Evolutionary conservation across 306 rosid species (phyloP).

Genomic region (Rosa lucieae): DNA sequence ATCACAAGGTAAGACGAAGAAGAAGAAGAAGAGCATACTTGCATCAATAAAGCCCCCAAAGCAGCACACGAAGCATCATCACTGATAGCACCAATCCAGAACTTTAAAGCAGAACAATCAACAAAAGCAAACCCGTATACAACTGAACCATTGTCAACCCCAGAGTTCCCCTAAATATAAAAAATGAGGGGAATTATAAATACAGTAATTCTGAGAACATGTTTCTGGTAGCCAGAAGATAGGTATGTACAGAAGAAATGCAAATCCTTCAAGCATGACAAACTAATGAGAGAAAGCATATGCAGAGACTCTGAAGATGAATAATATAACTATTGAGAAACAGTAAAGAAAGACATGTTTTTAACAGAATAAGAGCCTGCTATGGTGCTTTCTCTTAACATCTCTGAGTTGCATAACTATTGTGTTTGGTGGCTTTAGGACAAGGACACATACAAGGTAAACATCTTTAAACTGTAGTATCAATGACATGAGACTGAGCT

Average conservation of each 20-base stretch:
- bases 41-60: conserved; percentile 89
- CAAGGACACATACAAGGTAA: background rate
- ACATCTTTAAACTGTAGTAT: background rate
- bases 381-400: background rate
- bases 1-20: conserved; percentile 19
- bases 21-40: conserved; percentile 44
- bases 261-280: conserved; percentile 10
- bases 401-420: background rate
- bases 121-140: conserved; percentile 88
- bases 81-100: conserved; percentile 82
- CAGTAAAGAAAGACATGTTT: background rate
- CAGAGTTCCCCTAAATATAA: conserved; percentile 43
- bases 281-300: background rate
- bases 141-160: conserved; percentile 58
- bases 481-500: background rate
- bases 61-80: conserved; percentile 89
- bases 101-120: conserved; percentile 85
- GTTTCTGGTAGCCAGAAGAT: background rate
- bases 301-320: background rate
- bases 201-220: background rate
- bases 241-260: background rate
- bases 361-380: background rate
- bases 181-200: background rate
- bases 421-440: background rate
- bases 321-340: background rate